Evolutionary conservation across 2,329 filamentous ascomycete species (phyloP), one percentile per base, ranked within the genome.

Genomic region (Coniochaeta prunicola): DNA sequence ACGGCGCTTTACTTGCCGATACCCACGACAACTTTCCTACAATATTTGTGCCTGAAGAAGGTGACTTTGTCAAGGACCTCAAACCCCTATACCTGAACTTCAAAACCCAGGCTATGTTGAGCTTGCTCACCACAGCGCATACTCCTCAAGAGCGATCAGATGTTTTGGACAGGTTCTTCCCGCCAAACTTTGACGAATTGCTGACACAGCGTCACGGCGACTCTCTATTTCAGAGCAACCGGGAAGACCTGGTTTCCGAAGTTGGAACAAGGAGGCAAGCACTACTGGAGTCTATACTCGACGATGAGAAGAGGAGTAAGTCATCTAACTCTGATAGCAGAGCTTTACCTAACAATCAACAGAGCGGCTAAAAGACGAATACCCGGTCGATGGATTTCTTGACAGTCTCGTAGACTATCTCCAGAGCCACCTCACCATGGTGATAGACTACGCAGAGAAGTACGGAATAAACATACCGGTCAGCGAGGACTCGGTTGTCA

Each of bases 131-230:
- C 45, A 74, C 73, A 7, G 70, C 80, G 54, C 74, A 77, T 0
- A 81, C 80, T 58, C 80, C 57, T 3, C 62, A 63, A 24, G 58
- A 60, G 77, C 17, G 71, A 83, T 57, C 66, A 67, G 17, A 73
- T 76, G 73, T 80, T 19, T 68, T 87, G 17, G 78, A 80, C 12
- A 80, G 84, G 57, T 76, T 83, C 3, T 77, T 90, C 36, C 76
- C 80, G 7, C 73, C 79, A 9, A 76, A 87, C 4, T 70, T 89
- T 2, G 78, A 87, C 28, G 75, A 77, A 12, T 72, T 73, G 50
- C 64, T 81, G 53, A 74, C 60, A 62, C 72, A 63, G 67, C 72
- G 67, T 34, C 69, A 66, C 57, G 64, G 65, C 1, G 71, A 83
- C 48, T 72, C 84, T 9, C 72, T 76, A 24, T 81, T 55, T n/a